A percentile compares a stretch with the other conserved stretches of the same genome.
These are phyloP conservation scores for Yamadazyma buinensis DNA, from an alignment of 1,139 yeast genomes.

Conservation along the genomic window DNA sequence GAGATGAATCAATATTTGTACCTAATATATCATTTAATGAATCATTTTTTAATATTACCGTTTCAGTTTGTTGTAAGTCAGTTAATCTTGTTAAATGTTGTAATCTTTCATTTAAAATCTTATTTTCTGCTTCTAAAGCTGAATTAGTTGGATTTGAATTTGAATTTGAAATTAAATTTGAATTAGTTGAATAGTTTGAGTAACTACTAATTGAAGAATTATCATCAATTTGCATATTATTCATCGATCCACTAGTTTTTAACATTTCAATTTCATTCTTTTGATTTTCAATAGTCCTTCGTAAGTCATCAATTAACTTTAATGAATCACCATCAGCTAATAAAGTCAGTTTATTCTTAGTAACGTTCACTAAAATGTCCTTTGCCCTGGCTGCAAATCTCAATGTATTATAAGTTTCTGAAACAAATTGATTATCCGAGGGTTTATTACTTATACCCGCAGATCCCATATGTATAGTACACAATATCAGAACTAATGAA, in stretches of 20 bases:
- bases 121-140: conserved; percentile 58
- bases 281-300: conserved; percentile 43
- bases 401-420: conserved; percentile 83
- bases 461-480: conserved; percentile 71
- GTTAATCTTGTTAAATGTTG: conserved; percentile 64
- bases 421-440: conserved; percentile 42
- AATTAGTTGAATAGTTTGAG: conserved; percentile 1
- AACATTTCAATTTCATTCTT: conserved; percentile 35
- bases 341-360: conserved; percentile 40
- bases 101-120: conserved; percentile 58
- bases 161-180: conserved; percentile 1
- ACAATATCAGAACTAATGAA: conserved; percentile 79
- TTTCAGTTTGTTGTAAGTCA: conserved; percentile 56
- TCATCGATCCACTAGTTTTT: conserved; percentile 13
- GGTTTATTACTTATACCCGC: conserved; percentile 10
- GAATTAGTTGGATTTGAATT: conserved; percentile 17
- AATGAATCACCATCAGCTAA: conserved; percentile 39
- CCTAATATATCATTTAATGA: conserved; percentile 49
- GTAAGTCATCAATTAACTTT: conserved; percentile 43
- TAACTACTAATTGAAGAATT: background rate
- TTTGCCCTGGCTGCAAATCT: conserved; percentile 94
- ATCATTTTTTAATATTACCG: conserved; percentile 51
- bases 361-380: conserved; percentile 69
- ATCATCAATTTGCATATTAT: conserved; percentile 12
- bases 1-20: conserved; percentile 26